These are phyloP conservation scores for Salix suchowensis DNA, from an alignment of 345 rosid genomes.

Conservation along the genomic window DNA sequence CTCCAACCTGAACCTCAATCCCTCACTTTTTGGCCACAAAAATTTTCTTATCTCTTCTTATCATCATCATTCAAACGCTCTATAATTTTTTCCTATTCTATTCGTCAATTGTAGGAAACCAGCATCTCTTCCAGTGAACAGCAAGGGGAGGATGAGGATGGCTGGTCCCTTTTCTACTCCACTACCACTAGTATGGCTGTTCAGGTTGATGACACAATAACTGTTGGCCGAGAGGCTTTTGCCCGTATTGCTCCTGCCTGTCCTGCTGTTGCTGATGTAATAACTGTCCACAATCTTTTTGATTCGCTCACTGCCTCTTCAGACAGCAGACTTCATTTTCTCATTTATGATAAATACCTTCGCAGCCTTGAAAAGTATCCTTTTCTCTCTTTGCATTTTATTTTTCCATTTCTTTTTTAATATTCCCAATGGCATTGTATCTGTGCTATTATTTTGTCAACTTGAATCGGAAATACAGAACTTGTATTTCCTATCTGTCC, in stretches of 20 bases:
- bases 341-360: conserved; percentile 85
- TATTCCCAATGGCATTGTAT: not conserved
- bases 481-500: not conserved
- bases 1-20: not conserved
- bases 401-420: not conserved
- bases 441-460: not conserved
- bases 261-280: conserved; percentile 72
- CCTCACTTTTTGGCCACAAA: not conserved
- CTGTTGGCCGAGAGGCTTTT: conserved; percentile 83
- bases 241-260: conserved; percentile 86
- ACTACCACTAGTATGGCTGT: conserved; percentile 77
- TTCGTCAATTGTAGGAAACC: conserved; percentile 43
- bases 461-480: not conserved
- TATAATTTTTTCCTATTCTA: no score
- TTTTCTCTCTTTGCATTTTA: conserved; percentile 10
- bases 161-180: conserved; percentile 70
- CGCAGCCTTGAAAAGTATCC: conserved; percentile 83
- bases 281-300: conserved; percentile 83
- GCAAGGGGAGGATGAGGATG: conserved; percentile 68
- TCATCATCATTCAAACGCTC: not conserved
- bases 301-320: conserved; percentile 73
- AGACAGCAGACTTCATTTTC: conserved; percentile 68
- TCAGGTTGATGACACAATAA: conserved; percentile 81
- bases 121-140: conserved; percentile 32
- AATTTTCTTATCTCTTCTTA: not conserved